These are phyloP conservation scores for Physcomitrellopsis africana DNA, from an alignment of 225 moss, liverwort and hornwort species.

Conservation along the genomic window DNA sequence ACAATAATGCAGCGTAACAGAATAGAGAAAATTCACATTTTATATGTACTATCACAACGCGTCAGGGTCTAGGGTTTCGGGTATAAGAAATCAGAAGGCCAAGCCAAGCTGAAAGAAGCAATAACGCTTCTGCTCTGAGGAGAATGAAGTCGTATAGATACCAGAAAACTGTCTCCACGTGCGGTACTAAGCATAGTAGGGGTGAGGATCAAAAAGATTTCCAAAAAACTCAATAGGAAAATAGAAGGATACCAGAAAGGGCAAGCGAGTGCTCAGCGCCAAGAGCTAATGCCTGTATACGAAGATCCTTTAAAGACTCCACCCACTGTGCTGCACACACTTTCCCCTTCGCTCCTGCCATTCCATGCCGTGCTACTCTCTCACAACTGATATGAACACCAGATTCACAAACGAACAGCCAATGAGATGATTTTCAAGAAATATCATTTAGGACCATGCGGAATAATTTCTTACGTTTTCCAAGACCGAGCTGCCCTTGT, in stretches of 20 bases:
- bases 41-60: background rate
- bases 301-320: constrained; percentile 69
- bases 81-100: background rate
- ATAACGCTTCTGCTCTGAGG: background rate
- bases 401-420: background rate
- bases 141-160: too few species aligned
- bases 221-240: background rate
- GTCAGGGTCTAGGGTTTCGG: constrained; percentile 7
- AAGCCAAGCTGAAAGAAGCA: constrained; percentile 18
- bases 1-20: background rate
- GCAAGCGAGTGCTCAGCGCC: constrained; percentile 86
- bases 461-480: constrained; percentile 56
- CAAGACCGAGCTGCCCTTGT: constrained; percentile 94
- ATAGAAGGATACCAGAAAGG: constrained; percentile 59
- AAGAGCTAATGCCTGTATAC: constrained; percentile 66
- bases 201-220: background rate
- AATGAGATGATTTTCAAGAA: background rate
- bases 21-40: background rate
- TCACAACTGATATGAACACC: constrained; percentile 20
- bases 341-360: constrained; percentile 63
- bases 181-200: too few species aligned
- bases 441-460: background rate
- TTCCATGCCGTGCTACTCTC: constrained; percentile 19
- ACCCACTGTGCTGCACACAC: constrained; percentile 60
- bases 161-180: too few species aligned